A percentile compares a stretch with the other conserved stretches of the same genome.
Evolutionary conservation across 192 early-diverging fungal genomes (phyloP).

Genomic region (Podila horticola): DNA sequence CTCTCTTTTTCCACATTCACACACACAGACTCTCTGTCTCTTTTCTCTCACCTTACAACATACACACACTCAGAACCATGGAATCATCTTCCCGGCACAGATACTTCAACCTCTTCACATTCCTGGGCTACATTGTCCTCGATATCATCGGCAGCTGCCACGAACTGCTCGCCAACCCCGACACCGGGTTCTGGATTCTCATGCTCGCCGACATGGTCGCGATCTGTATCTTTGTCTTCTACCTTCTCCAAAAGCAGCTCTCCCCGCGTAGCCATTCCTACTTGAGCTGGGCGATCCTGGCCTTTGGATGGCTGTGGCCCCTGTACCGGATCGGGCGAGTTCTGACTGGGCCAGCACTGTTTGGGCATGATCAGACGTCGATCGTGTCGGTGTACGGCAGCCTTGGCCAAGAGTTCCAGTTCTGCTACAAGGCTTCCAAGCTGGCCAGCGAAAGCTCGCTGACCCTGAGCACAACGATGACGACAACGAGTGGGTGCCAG

Average conservation of each 20-base stretch:
- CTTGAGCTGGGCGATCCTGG: too few relatives aligned
- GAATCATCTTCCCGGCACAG: neutral
- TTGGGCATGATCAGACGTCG: too few relatives aligned
- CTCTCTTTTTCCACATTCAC: neutral
- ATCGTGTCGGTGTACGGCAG: too few relatives aligned
- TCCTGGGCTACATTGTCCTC: slow-evolving; percentile 3
- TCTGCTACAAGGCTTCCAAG: neutral
- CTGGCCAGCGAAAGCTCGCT: neutral
- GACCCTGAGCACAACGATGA: neutral
- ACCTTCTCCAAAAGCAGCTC: neutral
- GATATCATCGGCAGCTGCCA: neutral
- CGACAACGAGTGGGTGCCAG: neutral
- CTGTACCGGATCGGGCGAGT: too few relatives aligned
- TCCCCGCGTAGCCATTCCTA: too few relatives aligned
- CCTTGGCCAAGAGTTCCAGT: too few relatives aligned
- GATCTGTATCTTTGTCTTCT: neutral
- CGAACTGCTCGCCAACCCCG: neutral
- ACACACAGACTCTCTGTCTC: too few relatives aligned
- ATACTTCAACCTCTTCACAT: slow-evolving; percentile 1
- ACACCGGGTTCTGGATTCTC: neutral
- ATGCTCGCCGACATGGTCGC: neutral
- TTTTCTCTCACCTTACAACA: neutral
- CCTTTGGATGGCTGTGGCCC: too few relatives aligned
- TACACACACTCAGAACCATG: neutral
- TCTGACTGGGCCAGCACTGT: too few relatives aligned